Conservation (phyloP, 1,284 basidiomycete species). For the Puccinia novopanici region DNA sequence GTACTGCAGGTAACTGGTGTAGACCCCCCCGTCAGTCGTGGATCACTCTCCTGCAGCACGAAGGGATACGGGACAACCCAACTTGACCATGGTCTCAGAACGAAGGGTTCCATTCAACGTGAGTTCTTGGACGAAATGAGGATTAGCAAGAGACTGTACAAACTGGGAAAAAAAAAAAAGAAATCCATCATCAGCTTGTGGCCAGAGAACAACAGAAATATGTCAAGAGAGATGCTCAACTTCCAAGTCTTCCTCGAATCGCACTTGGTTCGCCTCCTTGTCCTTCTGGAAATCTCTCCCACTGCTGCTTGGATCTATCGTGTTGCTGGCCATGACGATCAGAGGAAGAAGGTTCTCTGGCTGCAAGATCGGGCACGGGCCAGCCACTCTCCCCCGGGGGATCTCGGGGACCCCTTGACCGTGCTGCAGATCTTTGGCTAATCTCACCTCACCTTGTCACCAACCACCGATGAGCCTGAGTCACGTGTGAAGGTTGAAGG, state of each 20-base stretch:
- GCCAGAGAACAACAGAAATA: no score
- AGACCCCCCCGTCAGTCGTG: no score
- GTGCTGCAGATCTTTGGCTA: no score
- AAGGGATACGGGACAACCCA: background rate
- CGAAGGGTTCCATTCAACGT: constrained; percentile 43
- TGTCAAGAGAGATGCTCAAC: background rate
- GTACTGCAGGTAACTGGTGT: constrained; percentile 23
- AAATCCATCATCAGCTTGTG: background rate
- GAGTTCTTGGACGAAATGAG: constrained; percentile 48
- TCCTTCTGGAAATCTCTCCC: constrained; percentile 3
- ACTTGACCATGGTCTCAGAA: constrained; percentile 49
- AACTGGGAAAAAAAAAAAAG: no score
- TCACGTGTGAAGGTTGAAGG: no score
- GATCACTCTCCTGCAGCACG: no score
- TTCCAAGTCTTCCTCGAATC: constrained; percentile 48
- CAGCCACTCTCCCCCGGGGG: no score
- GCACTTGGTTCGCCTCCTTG: constrained; percentile 36
- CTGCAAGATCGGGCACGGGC: no score
- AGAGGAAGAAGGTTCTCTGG: no score
- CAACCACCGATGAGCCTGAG: no score
- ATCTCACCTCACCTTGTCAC: no score
- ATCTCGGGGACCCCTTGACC: no score
- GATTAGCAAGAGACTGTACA: constrained; percentile 46
- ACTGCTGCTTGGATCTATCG: background rate
- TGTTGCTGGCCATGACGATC: background rate